Base-by-base conservation (phyloP, 495 filamentous ascomycete species). In the Hypomontagnella submonticulosa region DNA sequence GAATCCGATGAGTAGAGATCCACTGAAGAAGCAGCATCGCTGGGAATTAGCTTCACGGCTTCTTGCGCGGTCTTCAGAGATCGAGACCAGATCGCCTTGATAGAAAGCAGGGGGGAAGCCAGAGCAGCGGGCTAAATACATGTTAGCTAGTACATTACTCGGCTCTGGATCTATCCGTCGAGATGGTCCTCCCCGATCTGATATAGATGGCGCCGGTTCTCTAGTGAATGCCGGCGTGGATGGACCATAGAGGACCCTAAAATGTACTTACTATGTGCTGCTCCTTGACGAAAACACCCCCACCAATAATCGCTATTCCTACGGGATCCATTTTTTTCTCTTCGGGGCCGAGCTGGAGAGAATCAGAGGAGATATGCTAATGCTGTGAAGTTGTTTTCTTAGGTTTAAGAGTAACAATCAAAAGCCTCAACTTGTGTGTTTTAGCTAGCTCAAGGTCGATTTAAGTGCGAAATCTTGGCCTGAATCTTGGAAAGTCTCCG, bases 251-350 rank as follows among this genome's bases (percentile, higher is more conserved):
- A 46, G 13, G 37, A 54, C 11, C 20, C 38, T 10, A 16, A 19
- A 23, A 19, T 16, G 10, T 50, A 63, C 74, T 51, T 52, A 79
- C 75, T 19, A 81, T 68, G 57, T 85, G 82, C 44, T 79, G 69
- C 48, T 78, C 75, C 38, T 60, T 72, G 16, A 71, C 79, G 44
- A 80, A 79, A 69, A 79, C 81, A 72, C 89, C 89, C 63, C 85
- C 85, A 23, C 88, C 89, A 38, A 91, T 82, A n/a, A 91, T 83
- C 11, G 89, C 89, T 18, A 91, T 78, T 13, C 87, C 85, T 49
- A 87, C 78, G 67, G 75, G 71, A 70, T 74, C 79, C 57, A 73
- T 72, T 19, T 57, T 48, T 59, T 18, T 36, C 5, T 1, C 36
- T 16, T 36, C 8, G 23, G 23, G 23, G 6, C 23, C 23, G 23